These are phyloP conservation scores for Thalassiosira delicatula DNA, from an alignment of 352 stramenopile species.

Conservation along the genomic window DNA sequence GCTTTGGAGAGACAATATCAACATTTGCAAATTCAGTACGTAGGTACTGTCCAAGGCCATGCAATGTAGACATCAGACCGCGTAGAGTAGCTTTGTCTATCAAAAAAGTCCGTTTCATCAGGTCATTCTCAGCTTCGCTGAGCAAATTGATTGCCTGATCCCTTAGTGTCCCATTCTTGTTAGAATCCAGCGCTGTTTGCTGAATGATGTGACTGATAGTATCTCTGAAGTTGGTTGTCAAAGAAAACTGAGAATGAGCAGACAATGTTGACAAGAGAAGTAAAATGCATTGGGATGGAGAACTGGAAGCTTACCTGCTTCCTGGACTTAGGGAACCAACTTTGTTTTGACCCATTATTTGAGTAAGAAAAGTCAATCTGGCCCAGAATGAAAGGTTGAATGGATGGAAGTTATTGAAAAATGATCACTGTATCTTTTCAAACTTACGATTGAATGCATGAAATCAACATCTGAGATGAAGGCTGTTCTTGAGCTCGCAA, in stretches of 20 bases:
- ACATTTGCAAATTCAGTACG: constrained; percentile 32
- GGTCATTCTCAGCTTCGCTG: constrained; percentile 57
- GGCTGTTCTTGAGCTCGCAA: background rate
- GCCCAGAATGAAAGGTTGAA: background rate
- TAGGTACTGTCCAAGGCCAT: constrained; percentile 51
- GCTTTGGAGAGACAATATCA: constrained; percentile 41
- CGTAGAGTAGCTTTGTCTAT: constrained; percentile 68
- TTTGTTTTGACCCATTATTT: constrained; percentile 50
- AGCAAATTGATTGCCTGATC: constrained; percentile 64
- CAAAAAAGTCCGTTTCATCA: constrained; percentile 47
- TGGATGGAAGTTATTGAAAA: background rate
- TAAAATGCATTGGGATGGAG: background rate
- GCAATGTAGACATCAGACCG: constrained; percentile 57
- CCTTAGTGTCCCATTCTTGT: constrained; percentile 50
- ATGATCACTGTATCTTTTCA: background rate
- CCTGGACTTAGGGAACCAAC: constrained; percentile 36
- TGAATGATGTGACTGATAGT: constrained; percentile 65
- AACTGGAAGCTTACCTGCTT: background rate
- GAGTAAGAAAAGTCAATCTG: constrained; percentile 45
- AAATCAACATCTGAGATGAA: constrained; percentile 36
- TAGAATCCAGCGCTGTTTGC: constrained; percentile 61
- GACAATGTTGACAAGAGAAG: background rate
- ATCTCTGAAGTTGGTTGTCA: constrained; percentile 20
- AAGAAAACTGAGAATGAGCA: background rate
- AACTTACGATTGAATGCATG: constrained; percentile 47